phyloP scores from a whole-genome alignment of 2,329 filamentous ascomycete genomes.

The Scedosporium minutisporum region DNA sequence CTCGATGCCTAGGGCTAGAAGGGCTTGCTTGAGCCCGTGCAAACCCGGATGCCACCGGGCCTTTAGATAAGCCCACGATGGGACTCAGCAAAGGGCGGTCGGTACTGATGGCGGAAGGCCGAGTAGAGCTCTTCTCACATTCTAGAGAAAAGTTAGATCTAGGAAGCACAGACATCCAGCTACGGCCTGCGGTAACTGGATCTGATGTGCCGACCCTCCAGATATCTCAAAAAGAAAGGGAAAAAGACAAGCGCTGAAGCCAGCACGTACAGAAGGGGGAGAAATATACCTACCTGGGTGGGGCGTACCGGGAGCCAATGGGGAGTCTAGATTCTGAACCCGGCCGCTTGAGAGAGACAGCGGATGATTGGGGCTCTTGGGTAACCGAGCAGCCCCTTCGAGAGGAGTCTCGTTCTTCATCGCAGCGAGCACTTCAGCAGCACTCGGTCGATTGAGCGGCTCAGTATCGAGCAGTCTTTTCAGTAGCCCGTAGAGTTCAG shows the following conservation, averaged over 20 bases:
- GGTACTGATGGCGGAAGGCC: neutral
- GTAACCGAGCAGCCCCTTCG: constrained; percentile 20
- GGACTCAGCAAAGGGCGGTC: neutral
- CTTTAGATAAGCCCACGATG: neutral
- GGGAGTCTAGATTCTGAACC: constrained; percentile 48
- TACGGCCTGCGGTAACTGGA: no score
- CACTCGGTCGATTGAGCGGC: constrained; percentile 67
- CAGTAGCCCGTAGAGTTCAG: constrained; percentile 76
- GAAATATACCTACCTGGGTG: constrained; percentile 27
- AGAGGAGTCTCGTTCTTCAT: constrained; percentile 59
- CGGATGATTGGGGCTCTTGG: neutral
- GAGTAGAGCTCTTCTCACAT: neutral
- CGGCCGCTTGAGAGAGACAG: constrained; percentile 21
- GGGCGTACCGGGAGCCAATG: constrained; percentile 38
- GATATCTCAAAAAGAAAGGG: no score
- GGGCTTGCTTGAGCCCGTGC: neutral
- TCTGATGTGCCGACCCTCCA: no score
- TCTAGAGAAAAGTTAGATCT: neutral
- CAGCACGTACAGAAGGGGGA: no score
- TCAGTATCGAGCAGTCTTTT: constrained; percentile 71
- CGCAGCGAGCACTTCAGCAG: constrained; percentile 71
- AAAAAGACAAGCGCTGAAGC: neutral
- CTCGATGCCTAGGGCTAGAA: neutral
- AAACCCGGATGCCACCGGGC: neutral
- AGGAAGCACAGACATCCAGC: no score